Percentiles rank a stretch among this genome's conserved stretches.
Evolutionary conservation across 1,139 yeast species (phyloP).

Genomic region (Pichia sp.): DNA sequence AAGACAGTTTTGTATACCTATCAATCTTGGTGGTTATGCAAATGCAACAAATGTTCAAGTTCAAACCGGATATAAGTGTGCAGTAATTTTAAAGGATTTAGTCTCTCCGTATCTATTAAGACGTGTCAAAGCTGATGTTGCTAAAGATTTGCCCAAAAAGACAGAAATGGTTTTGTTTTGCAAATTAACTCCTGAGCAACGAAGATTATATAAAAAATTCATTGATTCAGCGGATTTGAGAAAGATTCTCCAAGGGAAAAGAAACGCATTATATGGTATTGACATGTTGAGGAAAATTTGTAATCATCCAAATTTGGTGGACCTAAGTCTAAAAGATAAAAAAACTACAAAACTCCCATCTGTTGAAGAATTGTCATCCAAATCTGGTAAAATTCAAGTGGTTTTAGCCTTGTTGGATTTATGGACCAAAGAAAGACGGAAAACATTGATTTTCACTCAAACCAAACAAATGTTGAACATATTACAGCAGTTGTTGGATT

Average conservation of each 20-base stretch:
- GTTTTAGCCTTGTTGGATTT: conserved; percentile 65
- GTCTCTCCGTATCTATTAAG: conserved; percentile 85
- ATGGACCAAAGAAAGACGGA: conserved; percentile 76
- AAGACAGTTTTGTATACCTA: conserved; percentile 85
- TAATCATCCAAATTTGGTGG: conserved; percentile 89
- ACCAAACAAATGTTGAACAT: conserved; percentile 93
- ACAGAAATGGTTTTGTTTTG: conserved; percentile 93
- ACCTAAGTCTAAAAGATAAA: conserved; percentile 39
- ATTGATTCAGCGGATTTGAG: conserved; percentile 68
- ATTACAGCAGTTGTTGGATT: conserved; percentile 53
- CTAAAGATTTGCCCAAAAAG: conserved; percentile 89
- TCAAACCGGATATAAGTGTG: conserved; percentile 94
- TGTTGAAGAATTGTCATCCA: conserved; percentile 24
- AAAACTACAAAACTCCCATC: conserved; percentile 31
- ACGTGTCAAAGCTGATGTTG: conserved; percentile 91
- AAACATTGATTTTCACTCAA: conserved; percentile 80
- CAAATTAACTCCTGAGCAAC: conserved; percentile 70
- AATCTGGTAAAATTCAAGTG: conserved; percentile 91
- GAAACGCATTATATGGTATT: conserved; percentile 84
- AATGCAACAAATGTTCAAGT: conserved; percentile 95
- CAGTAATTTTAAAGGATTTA: conserved; percentile 79
- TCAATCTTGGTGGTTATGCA: conserved; percentile 96
- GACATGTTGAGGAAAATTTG: conserved; percentile 87
- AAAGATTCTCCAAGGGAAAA: conserved; percentile 66
- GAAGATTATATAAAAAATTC: conserved; percentile 66